phyloP scores from a whole-genome alignment of 495 filamentous ascomycete genomes.

The Aspergillus coremiiformis region DNA sequence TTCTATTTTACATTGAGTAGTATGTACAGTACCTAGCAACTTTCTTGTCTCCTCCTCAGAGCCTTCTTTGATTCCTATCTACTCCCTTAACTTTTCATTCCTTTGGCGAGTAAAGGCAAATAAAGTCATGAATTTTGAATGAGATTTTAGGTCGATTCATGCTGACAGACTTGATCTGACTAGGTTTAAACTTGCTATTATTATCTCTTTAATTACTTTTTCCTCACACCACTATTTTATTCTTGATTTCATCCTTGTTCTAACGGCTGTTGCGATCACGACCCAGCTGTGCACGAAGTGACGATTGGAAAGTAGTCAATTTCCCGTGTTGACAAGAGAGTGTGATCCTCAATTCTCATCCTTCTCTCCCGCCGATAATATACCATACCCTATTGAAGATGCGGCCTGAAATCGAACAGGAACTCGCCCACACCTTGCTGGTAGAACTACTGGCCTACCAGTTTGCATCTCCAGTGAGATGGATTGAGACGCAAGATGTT shows the following conservation, averaged over 20 bases:
- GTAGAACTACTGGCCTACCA: slow-evolving; percentile 98
- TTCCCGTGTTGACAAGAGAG: not conserved
- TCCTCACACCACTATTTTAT: not conserved
- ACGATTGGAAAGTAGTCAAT: not conserved
- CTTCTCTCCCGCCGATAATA: not conserved
- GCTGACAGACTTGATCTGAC: not conserved
- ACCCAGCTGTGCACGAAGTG: not conserved
- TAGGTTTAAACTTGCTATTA: not conserved
- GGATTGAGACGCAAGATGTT: slow-evolving; percentile 99
- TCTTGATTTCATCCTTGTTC: not conserved
- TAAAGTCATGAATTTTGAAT: not conserved
- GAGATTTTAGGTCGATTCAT: not conserved
- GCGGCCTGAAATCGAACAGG: slow-evolving; percentile 97
- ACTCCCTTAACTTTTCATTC: not conserved
- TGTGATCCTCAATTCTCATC: not conserved
- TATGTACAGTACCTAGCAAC: not conserved
- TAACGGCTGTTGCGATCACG: not conserved
- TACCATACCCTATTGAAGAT: slow-evolving; percentile 47
- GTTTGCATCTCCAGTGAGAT: slow-evolving; percentile 96
- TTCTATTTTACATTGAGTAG: not conserved
- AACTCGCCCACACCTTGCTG: slow-evolving; percentile 93
- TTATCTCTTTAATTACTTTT: slow-evolving; percentile 9
- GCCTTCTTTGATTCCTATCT: not conserved
- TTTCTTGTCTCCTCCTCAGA: not conserved
- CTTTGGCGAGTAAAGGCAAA: not conserved